Conservation (phyloP, 2,329 filamentous ascomycete genomes). For the Saccharata proteae region DNA sequence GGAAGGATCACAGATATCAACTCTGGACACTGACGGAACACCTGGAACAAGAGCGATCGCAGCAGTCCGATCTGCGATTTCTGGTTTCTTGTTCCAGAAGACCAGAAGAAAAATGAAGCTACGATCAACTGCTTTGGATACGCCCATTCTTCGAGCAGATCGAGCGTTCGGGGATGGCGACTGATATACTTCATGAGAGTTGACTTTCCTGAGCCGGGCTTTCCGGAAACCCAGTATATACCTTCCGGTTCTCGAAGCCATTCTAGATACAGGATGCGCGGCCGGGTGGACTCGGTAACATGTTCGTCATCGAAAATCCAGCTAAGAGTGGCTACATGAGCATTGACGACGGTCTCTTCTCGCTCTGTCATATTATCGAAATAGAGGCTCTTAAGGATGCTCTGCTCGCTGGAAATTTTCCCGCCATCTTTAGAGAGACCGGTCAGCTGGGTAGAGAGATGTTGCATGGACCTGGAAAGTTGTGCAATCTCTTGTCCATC, state of each 20-base stretch:
- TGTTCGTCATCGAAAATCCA: slow-evolving; percentile 4
- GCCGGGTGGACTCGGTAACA: too few species aligned
- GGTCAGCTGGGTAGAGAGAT: too few species aligned
- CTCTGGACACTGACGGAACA: slow-evolving; percentile 2
- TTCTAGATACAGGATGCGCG: too few species aligned
- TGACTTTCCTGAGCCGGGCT: slow-evolving; percentile 36
- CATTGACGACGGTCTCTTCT: too few species aligned
- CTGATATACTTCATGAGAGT: slow-evolving; percentile 26
- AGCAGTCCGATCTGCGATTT: slow-evolving; percentile 31
- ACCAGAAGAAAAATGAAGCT: slow-evolving; percentile 32
- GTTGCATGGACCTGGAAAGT: too few species aligned
- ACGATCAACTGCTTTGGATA: slow-evolving; percentile 15
- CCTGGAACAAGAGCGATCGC: slow-evolving; percentile 24
- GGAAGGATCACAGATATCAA: slow-evolving; percentile 1
- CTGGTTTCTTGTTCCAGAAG: slow-evolving; percentile 26
- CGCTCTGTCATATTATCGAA: too few species aligned
- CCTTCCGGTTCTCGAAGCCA: not conserved
- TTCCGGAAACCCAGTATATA: slow-evolving; percentile 28
- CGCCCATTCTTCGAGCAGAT: slow-evolving; percentile 25
- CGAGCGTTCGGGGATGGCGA: slow-evolving; percentile 12
- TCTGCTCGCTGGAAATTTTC: not conserved
- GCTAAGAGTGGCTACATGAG: too few species aligned
- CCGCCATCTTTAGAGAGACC: too few species aligned
- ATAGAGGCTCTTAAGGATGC: slow-evolving; percentile 1
- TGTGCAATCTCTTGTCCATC: too few species aligned